phyloP scores from a whole-genome alignment of 23 red algal genomes.

The Gracilaria caudata region DNA sequence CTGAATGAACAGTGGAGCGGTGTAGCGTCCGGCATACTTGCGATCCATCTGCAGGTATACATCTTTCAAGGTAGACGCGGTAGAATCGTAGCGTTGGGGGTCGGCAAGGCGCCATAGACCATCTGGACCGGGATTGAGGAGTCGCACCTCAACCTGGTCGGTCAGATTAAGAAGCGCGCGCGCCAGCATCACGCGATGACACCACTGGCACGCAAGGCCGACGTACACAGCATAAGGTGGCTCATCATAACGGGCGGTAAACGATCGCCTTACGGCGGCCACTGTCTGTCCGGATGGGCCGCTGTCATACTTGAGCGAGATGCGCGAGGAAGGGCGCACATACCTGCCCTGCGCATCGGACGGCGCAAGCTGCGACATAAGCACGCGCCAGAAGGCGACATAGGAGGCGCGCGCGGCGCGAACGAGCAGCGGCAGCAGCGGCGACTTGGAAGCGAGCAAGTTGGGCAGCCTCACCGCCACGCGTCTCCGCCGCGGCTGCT shows the following conservation, averaged over 20 bases:
- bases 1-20: constrained; percentile 83
- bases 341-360: constrained; percentile 66
- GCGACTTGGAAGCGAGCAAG: constrained; percentile 2
- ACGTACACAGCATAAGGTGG: constrained; percentile 79
- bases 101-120: constrained; percentile 80
- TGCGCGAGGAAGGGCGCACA: constrained; percentile 54
- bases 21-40: constrained; percentile 73
- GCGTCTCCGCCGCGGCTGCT: background rate
- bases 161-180: constrained; percentile 47
- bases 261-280: background rate
- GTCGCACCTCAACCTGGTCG: constrained; percentile 21
- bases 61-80: constrained; percentile 17
- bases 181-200: constrained; percentile 89
- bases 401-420: constrained; percentile 65
- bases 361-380: constrained; percentile 91
- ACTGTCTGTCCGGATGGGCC: background rate
- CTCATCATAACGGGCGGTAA: background rate
- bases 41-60: constrained; percentile 58
- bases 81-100: background rate
- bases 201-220: constrained; percentile 88
- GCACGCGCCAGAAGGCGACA: constrained; percentile 38
- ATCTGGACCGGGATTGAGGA: constrained; percentile 31
- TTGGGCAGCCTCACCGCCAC: background rate
- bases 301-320: background rate
- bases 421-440: constrained; percentile 75